These are phyloP conservation scores for Coccomyxa subellipsoidea DNA, from an alignment of 163 green algal species.

Conservation along the genomic window DNA sequence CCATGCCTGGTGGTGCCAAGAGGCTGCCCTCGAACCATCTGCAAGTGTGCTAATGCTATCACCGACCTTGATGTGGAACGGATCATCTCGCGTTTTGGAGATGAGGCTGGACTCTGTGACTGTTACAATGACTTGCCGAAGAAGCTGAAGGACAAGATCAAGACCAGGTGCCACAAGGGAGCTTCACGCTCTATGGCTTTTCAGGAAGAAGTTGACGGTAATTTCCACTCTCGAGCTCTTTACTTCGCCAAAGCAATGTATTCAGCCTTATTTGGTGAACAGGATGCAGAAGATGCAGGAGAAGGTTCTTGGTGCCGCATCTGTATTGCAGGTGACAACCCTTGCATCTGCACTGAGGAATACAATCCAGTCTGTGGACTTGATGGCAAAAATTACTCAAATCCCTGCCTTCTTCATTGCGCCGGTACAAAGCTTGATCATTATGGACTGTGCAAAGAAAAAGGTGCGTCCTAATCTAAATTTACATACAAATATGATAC, in stretches of 20 bases:
- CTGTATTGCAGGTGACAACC: background rate
- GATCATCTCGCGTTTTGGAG: too few relatives aligned
- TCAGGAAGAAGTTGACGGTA: background rate
- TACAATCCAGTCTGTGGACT: background rate
- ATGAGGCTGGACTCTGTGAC: background rate
- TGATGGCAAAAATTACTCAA: too few relatives aligned
- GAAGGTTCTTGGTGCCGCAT: background rate
- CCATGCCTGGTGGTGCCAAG: too few relatives aligned
- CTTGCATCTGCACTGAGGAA: background rate
- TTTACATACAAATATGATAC: too few relatives aligned
- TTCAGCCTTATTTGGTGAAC: background rate
- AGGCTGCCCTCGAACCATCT: too few relatives aligned
- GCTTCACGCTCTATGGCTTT: too few relatives aligned
- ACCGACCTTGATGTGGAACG: too few relatives aligned
- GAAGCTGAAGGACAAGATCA: background rate
- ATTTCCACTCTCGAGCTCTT: background rate
- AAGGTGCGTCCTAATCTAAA: too few relatives aligned
- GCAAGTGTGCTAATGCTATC: too few relatives aligned
- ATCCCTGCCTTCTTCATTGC: too few relatives aligned
- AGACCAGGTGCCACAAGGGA: background rate
- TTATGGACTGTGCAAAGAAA: too few relatives aligned
- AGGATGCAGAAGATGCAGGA: background rate
- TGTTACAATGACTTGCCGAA: background rate
- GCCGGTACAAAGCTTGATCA: too few relatives aligned
- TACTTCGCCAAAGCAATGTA: background rate